Percentiles rank a stretch among this genome's conserved stretches.
phyloP scores from a whole-genome alignment of 179 eudicot genomes.

The Beta corolliflora region DNA sequence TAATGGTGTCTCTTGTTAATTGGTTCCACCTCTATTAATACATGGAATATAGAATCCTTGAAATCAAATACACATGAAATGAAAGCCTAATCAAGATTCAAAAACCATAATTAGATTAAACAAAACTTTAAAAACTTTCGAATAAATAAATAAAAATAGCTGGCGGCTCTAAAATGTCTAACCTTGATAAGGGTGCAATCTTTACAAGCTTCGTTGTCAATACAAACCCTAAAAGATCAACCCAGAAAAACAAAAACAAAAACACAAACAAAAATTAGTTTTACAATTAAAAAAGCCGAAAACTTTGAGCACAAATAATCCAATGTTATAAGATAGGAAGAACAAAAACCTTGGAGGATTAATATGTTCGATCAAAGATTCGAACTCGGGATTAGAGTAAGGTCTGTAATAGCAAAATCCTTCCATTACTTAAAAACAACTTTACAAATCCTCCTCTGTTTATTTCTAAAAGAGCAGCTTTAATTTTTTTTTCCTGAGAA shows the following conservation, averaged over 20 bases:
- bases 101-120: neutral
- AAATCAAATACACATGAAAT: neutral
- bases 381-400: conserved; percentile 62
- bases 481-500: neutral
- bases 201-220: conserved; percentile 58
- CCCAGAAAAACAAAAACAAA: neutral
- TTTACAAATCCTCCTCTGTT: neutral
- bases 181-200: conserved; percentile 79
- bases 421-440: conserved; percentile 24
- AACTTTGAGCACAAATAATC: neutral
- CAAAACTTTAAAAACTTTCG: neutral
- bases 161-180: conserved; percentile 18
- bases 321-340: neutral
- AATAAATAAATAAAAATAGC: neutral
- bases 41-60: conserved; percentile 3
- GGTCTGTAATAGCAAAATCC: conserved; percentile 44
- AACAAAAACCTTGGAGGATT: conserved; percentile 71
- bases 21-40: neutral
- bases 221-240: conserved; percentile 53
- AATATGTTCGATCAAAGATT: conserved; percentile 61
- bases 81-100: neutral
- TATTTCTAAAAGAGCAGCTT: neutral
- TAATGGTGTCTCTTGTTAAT: neutral
- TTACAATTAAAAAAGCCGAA: neutral
- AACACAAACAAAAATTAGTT: neutral